Conservation (phyloP, 495 filamentous ascomycete genomes). For the Penicillium daleae region DNA sequence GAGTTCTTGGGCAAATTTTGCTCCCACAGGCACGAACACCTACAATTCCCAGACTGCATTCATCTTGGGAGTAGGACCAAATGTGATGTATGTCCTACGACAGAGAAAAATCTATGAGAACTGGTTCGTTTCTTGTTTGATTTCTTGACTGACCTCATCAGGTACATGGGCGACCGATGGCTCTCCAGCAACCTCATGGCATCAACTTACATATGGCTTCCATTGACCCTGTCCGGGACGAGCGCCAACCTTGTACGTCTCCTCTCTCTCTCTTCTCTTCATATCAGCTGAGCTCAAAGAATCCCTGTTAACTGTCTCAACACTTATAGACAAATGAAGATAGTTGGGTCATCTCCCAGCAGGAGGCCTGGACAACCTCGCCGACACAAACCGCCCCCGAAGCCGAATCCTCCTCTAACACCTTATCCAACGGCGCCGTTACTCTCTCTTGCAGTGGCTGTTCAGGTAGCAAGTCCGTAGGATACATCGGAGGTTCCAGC, state of each 20-base stretch:
- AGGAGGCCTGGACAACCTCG: not conserved
- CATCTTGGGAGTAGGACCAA: not conserved
- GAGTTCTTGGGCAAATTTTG: conserved; percentile 63
- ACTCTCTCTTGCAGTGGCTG: not conserved
- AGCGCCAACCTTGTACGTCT: conserved; percentile 30
- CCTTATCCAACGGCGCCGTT: not conserved
- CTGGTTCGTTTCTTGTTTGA: not conserved
- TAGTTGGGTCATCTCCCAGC: not conserved
- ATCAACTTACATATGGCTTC: conserved; percentile 69
- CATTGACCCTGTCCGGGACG: conserved; percentile 59
- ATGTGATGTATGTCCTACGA: not conserved
- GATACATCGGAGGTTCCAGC: not conserved
- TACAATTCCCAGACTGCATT: conserved; percentile 24
- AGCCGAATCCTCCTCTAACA: conserved; percentile 2
- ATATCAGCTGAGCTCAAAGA: not conserved
- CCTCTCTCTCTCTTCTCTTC: not conserved
- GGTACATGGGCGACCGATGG: conserved; percentile 74
- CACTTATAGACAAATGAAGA: not conserved
- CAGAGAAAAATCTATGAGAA: not conserved
- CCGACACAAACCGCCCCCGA: not conserved
- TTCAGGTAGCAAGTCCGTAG: not conserved
- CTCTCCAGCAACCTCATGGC: conserved; percentile 58
- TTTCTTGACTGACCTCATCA: conserved; percentile 23
- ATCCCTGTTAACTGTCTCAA: not conserved
- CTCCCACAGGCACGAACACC: conserved; percentile 56